Base-by-base conservation (phyloP, 176 grass and related monocot species). In the Lolium perenne region DNA sequence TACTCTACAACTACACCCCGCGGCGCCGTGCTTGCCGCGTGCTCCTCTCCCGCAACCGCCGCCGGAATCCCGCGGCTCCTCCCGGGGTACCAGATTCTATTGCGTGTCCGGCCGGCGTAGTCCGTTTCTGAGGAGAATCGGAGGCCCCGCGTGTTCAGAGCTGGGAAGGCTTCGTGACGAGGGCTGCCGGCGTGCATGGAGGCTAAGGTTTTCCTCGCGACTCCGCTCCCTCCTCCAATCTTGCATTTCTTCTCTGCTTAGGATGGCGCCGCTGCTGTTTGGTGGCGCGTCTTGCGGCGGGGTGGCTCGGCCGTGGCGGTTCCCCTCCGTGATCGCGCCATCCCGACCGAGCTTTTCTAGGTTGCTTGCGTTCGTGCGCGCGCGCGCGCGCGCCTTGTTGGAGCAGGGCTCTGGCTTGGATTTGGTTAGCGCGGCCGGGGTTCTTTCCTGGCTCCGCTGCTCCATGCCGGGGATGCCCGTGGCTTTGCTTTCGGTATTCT, bases 201-300 rank as follows among this genome's bases (percentile, higher is more conserved):
- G 7, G 47, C 73, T 66, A 85, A 85, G 83, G 83, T 85, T 49
- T 63, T 60, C 61, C 46, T 23, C 14, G 16, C 25, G n/a, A 46
- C 82, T 47, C 82, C 60, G 51, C 69, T 38, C 54, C 16, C 46
- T 51, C 82, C 83, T 85, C 32, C 59, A 77, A 85, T 85, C 59
- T 77, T 38, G 10, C 83, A 76, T 84, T 84, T 63, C 43, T 74
- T 62, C 38, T 49, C 32, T 66, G 59, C 83, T 50, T 60, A 71
- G 65, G 64, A 63, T 50, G 55, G 14, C 16, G 13, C 17, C 25
- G 56, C 49, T 21, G 46, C 25, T 40, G 71, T 71, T 77, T 85
- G 58, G 25, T 84, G 70, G 71, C 45, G 82, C 43, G 65, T 82
- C 32, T 43, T 20, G 49, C 49, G 80, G 55, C 32, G 16, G 63